Conservation (phyloP, 73 alveolate genomes). For the Tetrahymena elliotti region DNA sequence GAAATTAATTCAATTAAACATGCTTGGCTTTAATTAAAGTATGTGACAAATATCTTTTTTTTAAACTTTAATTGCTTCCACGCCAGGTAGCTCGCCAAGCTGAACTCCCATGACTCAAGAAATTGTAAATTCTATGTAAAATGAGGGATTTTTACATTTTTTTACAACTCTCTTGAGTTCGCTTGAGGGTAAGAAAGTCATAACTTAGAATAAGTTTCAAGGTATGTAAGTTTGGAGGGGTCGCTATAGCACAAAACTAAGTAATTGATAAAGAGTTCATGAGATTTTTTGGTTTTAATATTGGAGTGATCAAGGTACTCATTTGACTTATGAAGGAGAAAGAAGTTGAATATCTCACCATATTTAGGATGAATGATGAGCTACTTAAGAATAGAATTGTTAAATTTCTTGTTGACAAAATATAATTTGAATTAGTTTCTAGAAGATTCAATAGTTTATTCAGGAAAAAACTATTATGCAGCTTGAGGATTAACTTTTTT, state of each 20-base stretch:
- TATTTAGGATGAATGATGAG: neutral
- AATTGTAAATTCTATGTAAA: neutral
- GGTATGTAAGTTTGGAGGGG: neutral
- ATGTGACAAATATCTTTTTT: neutral
- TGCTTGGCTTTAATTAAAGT: neutral
- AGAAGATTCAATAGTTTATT: neutral
- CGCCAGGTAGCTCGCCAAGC: neutral
- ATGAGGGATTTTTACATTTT: neutral
- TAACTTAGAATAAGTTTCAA: neutral
- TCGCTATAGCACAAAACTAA: neutral
- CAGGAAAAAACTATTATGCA: neutral
- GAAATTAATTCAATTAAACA: neutral
- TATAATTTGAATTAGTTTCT: neutral
- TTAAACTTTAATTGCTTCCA: neutral
- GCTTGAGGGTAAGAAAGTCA: neutral
- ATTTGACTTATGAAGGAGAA: neutral
- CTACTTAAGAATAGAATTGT: neutral
- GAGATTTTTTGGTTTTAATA: neutral
- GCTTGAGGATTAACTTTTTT: neutral
- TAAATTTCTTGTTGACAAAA: neutral
- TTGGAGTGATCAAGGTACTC: neutral
- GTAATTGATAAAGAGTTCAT: neutral
- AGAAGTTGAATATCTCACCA: neutral
- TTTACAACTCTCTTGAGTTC: neutral
- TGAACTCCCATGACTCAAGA: neutral